phyloP scores from a whole-genome alignment of 345 rosid genomes.

The Syzygium aromaticum region DNA sequence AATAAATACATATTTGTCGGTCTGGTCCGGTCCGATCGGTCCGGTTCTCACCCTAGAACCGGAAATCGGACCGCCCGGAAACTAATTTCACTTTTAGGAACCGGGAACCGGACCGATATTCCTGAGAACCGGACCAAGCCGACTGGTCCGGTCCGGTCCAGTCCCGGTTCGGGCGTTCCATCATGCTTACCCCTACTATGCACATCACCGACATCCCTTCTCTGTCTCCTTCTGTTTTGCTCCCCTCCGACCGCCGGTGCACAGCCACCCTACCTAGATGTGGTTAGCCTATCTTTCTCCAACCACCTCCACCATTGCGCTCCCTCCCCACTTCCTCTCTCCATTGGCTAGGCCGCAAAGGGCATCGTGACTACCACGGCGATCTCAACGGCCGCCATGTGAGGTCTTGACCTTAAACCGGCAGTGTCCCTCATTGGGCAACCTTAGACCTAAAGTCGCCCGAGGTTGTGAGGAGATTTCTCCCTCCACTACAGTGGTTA shows the following conservation, averaged over 20 bases:
- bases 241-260: background rate
- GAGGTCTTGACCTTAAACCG: background rate
- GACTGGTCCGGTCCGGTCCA: too few relatives aligned
- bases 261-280: background rate
- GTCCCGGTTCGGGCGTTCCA: too few relatives aligned
- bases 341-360: background rate
- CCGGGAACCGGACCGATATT: too few relatives aligned
- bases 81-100: too few relatives aligned
- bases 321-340: too few relatives aligned
- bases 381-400: background rate
- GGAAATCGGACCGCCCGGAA: too few relatives aligned
- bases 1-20: too few relatives aligned
- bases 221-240: background rate
- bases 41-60: too few relatives aligned
- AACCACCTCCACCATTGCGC: background rate
- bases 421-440: background rate
- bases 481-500: background rate
- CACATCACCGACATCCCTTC: background rate
- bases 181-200: too few relatives aligned
- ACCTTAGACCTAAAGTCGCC: background rate
- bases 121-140: too few relatives aligned
- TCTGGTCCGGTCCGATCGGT: too few relatives aligned
- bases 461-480: rapidly evolving
- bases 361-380: background rate
- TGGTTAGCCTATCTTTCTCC: background rate